Base-by-base conservation (phyloP, 2,329 filamentous ascomycete genomes). In the Xylariaceae sp. region DNA sequence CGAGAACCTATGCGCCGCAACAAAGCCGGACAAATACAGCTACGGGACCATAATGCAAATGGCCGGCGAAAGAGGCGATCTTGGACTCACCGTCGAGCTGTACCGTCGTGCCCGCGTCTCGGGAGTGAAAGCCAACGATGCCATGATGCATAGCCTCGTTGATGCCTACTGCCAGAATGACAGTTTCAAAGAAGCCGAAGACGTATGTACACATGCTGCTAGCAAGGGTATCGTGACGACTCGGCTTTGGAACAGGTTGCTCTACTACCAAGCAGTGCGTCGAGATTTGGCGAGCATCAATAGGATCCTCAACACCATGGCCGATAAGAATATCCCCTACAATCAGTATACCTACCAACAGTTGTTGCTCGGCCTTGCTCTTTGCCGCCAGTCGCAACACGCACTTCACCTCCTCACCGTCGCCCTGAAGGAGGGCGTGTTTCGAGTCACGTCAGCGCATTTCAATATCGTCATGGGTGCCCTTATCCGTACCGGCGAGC, bases 21-120 rank as follows among this genome's bases (percentile, higher is more conserved):
- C 77, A 3, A 53, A 60, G 15, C 81, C 85, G 0, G 76, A 86
- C 57, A 54, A 64, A 1, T 71, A 76, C 51, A 85, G 81, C 1
- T 88, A 87, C 52, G 78, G 75, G 3, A 83, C 81, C 4, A 64
- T 94, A 46, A 85, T 95, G 75, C 73, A 77, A 16, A 70, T 94
- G 52, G 77, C 78, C 35, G 81, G 81, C 12, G 70, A 70, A 11
- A 73, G 78, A 50, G 88, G 89, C 15, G 88, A 96, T 56, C 63
- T 89, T 2, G 75, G 82, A 15, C 74, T 75, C 36, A 79, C 85
- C 2, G 67, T 83, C 16, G 70, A 80, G 15, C 61, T 94, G 12
- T 78, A 85, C 50, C 68, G 71, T 19, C 67, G 76, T 40, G 83
- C 85, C 11, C 73, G 78, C 43, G 55, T 71, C n/a, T 56, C 66